Base-by-base conservation (phyloP, 495 filamentous ascomycete species). In the Aspergillus affinis region DNA sequence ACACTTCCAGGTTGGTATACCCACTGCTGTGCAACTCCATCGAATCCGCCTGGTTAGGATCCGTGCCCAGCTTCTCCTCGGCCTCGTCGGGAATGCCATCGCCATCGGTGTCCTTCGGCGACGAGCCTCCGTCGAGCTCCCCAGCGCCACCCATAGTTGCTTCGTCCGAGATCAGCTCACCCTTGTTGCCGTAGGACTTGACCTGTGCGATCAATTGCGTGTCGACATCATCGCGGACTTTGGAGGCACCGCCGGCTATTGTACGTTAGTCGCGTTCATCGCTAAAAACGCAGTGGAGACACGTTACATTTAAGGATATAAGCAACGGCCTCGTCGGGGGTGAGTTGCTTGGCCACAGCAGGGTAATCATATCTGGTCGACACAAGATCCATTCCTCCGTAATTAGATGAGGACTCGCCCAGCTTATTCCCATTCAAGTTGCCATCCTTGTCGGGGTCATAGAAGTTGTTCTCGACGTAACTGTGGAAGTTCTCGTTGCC, bases 401-500 rank as follows among this genome's bases (percentile, higher is more conserved):
- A 65, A 55, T 41, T 65, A 2, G 54, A 32, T 0, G 58, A 50
- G 6, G 52, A 51, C 13, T 27, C 51, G 13, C 59, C 63, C 9
- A 65, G 55, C 32, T 47, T 47, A 8, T 7, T 56, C 6, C 63
- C 63, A 17, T 65, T 57, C 6, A 65, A 48, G 8, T 51, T 65
- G 8, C 59, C 63, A 36, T 65, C 63, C 41, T 59, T 46, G 47
- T 65, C 63, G 12, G 63, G 52, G 19, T 65, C 63, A 27, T 65
- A 61, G 51, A 47, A 65, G 47, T 65, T 65, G 55, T 50, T 54
- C 47, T 61, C 56, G 20, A 65, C 63, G 41, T 65, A 65, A n/a
- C 55, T 59, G 48, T 65, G 63, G 63, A 65, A 65, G 54, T 65
- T 61, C 15, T 17, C 62, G 23, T 61, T 65, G 17, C 62, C 62